Percentiles rank a stretch among this genome's conserved stretches.
Conservation (phyloP, 2,329 filamentous ascomycete species). For the Alternaria ventricosa region DNA sequence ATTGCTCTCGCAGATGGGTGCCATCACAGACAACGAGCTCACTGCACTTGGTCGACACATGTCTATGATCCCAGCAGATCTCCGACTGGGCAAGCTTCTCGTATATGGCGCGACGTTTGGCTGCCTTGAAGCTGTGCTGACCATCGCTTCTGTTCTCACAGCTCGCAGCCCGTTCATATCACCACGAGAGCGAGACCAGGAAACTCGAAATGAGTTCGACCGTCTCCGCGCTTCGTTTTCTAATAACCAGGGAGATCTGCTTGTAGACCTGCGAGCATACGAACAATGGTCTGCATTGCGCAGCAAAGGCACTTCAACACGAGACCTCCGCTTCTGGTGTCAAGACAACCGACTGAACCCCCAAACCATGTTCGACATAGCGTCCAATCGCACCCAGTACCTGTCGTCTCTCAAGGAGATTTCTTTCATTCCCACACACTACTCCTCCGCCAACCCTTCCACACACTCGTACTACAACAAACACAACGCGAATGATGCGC, state of each 20-base stretch:
- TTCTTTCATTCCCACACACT: slow-evolving; percentile 68
- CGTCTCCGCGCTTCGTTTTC: slow-evolving; percentile 77
- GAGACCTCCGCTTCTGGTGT: slow-evolving; percentile 77
- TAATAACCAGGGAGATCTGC: slow-evolving; percentile 79
- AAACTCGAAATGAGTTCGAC: slow-evolving; percentile 82
- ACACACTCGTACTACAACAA: slow-evolving; percentile 53
- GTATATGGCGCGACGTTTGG: slow-evolving; percentile 94
- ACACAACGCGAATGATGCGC: slow-evolving; percentile 54
- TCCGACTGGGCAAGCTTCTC: slow-evolving; percentile 92
- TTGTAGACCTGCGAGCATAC: slow-evolving; percentile 86
- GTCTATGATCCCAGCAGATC: slow-evolving; percentile 92
- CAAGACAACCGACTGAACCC: slow-evolving; percentile 83
- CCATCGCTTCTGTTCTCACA: slow-evolving; percentile 91
- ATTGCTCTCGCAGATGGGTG: slow-evolving; percentile 83
- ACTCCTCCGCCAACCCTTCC: slow-evolving; percentile 38
- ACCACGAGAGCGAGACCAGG: slow-evolving; percentile 81
- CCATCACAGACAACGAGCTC: slow-evolving; percentile 82
- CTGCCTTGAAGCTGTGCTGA: slow-evolving; percentile 86
- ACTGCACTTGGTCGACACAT: slow-evolving; percentile 91
- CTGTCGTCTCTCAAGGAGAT: slow-evolving; percentile 84
- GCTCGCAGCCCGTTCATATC: slow-evolving; percentile 85
- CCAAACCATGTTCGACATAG: slow-evolving; percentile 85
- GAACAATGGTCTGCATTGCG: slow-evolving; percentile 78
- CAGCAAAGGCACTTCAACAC: slow-evolving; percentile 62
- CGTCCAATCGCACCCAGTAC: slow-evolving; percentile 85